These are phyloP conservation scores for Bombardia bombarda DNA, from an alignment of 495 filamentous ascomycete species.

Conservation along the genomic window DNA sequence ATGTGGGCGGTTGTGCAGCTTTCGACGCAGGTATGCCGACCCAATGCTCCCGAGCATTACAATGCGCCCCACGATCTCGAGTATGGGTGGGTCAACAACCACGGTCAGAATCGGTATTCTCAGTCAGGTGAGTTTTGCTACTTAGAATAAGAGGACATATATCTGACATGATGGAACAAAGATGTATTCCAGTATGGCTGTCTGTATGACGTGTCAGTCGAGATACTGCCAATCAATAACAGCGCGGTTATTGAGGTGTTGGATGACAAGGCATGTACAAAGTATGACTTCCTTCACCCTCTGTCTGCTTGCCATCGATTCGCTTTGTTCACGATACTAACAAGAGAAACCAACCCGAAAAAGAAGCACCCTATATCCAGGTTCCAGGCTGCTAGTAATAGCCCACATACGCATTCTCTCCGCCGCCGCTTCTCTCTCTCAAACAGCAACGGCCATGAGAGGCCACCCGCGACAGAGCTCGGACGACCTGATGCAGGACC, in stretches of 20 bases:
- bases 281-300: constrained; percentile 8
- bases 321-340: not conserved
- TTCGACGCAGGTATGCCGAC: constrained; percentile 25
- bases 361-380: constrained; percentile 26
- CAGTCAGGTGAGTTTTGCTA: constrained; percentile 7
- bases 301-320: not conserved
- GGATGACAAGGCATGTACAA: constrained; percentile 17
- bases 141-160: too few species aligned
- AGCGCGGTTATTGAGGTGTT: constrained; percentile 30
- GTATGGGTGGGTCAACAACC: not conserved
- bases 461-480: constrained; percentile 26
- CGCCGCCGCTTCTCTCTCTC: not conserved
- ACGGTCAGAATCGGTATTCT: not conserved
- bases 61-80: not conserved
- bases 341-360: not conserved
- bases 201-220: constrained; percentile 32
- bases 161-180: constrained; percentile 2
- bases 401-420: constrained; percentile 24
- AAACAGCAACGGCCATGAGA: not conserved
- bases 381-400: constrained; percentile 31
- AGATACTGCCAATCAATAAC: constrained; percentile 23
- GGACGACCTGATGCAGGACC: constrained; percentile 41
- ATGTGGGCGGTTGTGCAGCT: constrained; percentile 44
- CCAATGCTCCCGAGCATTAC: constrained; percentile 1
- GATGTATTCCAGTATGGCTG: constrained; percentile 28